These are phyloP conservation scores for Aspergillus texensis DNA, from an alignment of 2,329 filamentous ascomycete genomes.

Conservation along the genomic window DNA sequence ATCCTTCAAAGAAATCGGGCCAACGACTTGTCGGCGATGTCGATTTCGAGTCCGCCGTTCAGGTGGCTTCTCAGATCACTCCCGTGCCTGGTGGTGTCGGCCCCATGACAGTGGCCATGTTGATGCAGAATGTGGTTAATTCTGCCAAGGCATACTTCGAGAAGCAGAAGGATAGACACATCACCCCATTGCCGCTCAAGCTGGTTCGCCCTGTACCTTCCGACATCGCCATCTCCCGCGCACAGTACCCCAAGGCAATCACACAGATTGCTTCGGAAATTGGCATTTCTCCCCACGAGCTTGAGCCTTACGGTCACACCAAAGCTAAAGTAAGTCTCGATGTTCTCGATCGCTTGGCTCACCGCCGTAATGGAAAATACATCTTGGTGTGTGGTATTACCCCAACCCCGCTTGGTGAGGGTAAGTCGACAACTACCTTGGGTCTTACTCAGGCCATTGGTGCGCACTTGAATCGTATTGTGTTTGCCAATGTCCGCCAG, in stretches of 20 bases:
- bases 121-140: slow-evolving; percentile 92
- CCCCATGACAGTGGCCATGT: slow-evolving; percentile 98
- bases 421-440: slow-evolving; percentile 97
- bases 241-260: slow-evolving; percentile 90
- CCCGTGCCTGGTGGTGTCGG: slow-evolving; percentile 96
- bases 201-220: slow-evolving; percentile 83
- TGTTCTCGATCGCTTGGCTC: slow-evolving; percentile 78
- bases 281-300: slow-evolving; percentile 82
- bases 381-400: slow-evolving; percentile 95
- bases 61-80: slow-evolving; percentile 91
- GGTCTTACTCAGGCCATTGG: slow-evolving; percentile 91
- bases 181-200: slow-evolving; percentile 81
- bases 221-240: slow-evolving; percentile 87
- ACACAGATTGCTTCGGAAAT: slow-evolving; percentile 81
- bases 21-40: slow-evolving; percentile 93
- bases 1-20: slow-evolving; percentile 87
- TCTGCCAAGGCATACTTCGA: slow-evolving; percentile 81
- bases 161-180: slow-evolving; percentile 75
- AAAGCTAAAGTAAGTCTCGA: slow-evolving; percentile 93
- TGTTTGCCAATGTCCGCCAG: slow-evolving; percentile 95
- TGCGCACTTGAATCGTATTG: slow-evolving; percentile 81
- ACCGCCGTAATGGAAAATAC: slow-evolving; percentile 87
- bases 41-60: slow-evolving; percentile 79
- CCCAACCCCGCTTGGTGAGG: slow-evolving; percentile 92
- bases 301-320: slow-evolving; percentile 92